A percentile compares a stretch with the other conserved stretches of the same genome.
Evolutionary conservation across 352 stramenopile genomes (phyloP).

Genomic region (Pythium dissimile): DNA sequence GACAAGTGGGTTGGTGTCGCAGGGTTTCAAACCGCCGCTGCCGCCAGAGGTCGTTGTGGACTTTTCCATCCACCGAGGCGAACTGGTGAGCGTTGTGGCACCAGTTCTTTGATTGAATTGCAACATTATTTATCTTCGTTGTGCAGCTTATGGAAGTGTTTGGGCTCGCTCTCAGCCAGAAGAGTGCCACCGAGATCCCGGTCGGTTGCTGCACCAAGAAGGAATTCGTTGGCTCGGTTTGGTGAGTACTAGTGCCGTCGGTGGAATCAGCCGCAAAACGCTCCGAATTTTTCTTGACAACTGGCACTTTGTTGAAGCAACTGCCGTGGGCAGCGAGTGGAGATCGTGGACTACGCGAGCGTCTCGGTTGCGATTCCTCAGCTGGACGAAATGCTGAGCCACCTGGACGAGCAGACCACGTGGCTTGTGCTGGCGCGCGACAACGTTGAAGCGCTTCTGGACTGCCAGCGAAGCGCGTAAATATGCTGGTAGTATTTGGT

Average conservation of each 20-base stretch:
- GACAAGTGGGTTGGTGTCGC: not conserved
- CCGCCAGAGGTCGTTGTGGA: slow-evolving; percentile 76
- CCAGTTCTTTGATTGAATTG: not conserved
- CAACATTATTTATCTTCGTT: no score
- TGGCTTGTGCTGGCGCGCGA: slow-evolving; percentile 67
- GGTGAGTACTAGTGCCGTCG: slow-evolving; percentile 56
- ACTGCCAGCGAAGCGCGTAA: slow-evolving; percentile 34
- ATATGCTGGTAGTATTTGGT: not conserved
- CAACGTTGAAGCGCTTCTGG: slow-evolving; percentile 69
- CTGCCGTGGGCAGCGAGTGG: slow-evolving; percentile 72
- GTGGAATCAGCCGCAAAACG: not conserved
- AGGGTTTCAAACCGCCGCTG: slow-evolving; percentile 72
- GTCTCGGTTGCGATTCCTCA: slow-evolving; percentile 66
- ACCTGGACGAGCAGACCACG: slow-evolving; percentile 59
- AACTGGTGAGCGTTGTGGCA: slow-evolving; percentile 40
- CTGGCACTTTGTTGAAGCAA: slow-evolving; percentile 27
- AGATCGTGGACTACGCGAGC: slow-evolving; percentile 75
- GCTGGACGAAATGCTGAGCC: slow-evolving; percentile 73
- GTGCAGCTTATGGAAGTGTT: slow-evolving; percentile 75
- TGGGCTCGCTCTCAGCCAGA: slow-evolving; percentile 52
- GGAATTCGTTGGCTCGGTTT: slow-evolving; percentile 77
- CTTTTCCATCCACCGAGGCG: slow-evolving; percentile 78
- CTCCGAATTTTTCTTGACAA: not conserved
- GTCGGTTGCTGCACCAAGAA: slow-evolving; percentile 70
- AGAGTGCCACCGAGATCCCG: slow-evolving; percentile 44